Base-by-base conservation (phyloP, 208 protist genomes). In the Wallacemonas sp. region DNA sequence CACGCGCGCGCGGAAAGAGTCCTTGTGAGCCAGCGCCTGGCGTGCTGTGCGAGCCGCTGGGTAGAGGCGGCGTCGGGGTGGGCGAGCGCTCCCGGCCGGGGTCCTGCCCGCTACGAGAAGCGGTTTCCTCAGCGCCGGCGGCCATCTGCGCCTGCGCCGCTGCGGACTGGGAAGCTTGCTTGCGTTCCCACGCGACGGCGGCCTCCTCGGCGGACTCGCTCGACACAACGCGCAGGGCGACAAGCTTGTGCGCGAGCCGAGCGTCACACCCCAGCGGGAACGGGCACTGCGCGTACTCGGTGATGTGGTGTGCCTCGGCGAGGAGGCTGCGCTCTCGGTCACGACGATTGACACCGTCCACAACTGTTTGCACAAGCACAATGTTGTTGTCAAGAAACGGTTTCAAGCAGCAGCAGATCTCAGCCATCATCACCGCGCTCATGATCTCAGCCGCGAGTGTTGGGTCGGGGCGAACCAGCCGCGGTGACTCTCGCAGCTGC, bases 391-490 rank as follows among this genome's bases (percentile, higher is more conserved):
- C 81, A 1, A 88, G 50, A 21, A 83, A 78, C 1, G 68, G 64
- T 1, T 53, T 66, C 5, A 52, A 55, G 63, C 67, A 26, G 34
- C 59, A 73, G 68, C 48, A 85, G 21, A 79, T 37, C 78, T 87
- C 82, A n/a, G 88, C 83, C 41, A 89, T 66, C 36, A 92, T 57
- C 8, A 92, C 60, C 37, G 78, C 82, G 63, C 79, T 89, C 17
- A 92, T 29, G 39, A 94, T 68, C 61, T 91, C 88, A 3, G 85
- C 71, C 1, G 76, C 81, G 15, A 83, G 33, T 8, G 81, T 79
- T 4, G 82, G 69, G 62, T 86, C 78, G 17, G 52, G 61, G 24
- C 46, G 66, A 5, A 68, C 24, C 26, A 79, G 63, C 6, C 70
- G 77, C n/a, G 79, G 63, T 1, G 41, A 73, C 26, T 58, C 66